phyloP scores from a whole-genome alignment of 495 filamentous ascomycete genomes.

The Cladorrhinum samala region DNA sequence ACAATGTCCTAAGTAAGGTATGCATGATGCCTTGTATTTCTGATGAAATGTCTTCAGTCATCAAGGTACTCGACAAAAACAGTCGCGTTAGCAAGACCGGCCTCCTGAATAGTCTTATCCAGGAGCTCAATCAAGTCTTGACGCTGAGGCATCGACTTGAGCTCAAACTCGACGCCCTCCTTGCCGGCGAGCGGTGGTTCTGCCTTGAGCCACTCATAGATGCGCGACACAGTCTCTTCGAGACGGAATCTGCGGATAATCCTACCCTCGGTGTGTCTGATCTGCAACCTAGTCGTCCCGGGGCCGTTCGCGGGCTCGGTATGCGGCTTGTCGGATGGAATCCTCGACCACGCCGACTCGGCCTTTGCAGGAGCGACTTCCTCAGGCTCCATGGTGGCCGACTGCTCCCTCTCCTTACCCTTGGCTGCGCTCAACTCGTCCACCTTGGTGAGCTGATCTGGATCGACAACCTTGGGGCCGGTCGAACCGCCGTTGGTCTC shows the following conservation, averaged over 20 bases:
- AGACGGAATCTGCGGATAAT: slow-evolving; percentile 75
- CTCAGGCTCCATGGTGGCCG: slow-evolving; percentile 10
- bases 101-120: slow-evolving; percentile 67
- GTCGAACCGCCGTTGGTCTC: slow-evolving; percentile 23
- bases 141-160: slow-evolving; percentile 64
- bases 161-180: slow-evolving; percentile 71
- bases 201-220: slow-evolving; percentile 97
- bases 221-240: slow-evolving; percentile 70
- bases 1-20: too few relatives aligned
- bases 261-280: slow-evolving; percentile 72
- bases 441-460: slow-evolving; percentile 71
- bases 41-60: slow-evolving; percentile 33
- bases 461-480: slow-evolving; percentile 51
- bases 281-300: slow-evolving; percentile 81
- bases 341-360: slow-evolving; percentile 54
- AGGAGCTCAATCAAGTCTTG: slow-evolving; percentile 73
- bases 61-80: slow-evolving; percentile 89
- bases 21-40: too few relatives aligned
- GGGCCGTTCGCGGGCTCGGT: slow-evolving; percentile 65
- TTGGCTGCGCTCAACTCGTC: slow-evolving; percentile 46
- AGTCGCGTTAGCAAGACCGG: slow-evolving; percentile 81
- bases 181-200: slow-evolving; percentile 64
- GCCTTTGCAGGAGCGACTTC: slow-evolving; percentile 11
- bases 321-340: slow-evolving; percentile 67
- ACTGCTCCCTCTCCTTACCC: slow-evolving; percentile 56